Conservation (phyloP, 352 stramenopile genomes). For the Phytopythium oedochilum region DNA sequence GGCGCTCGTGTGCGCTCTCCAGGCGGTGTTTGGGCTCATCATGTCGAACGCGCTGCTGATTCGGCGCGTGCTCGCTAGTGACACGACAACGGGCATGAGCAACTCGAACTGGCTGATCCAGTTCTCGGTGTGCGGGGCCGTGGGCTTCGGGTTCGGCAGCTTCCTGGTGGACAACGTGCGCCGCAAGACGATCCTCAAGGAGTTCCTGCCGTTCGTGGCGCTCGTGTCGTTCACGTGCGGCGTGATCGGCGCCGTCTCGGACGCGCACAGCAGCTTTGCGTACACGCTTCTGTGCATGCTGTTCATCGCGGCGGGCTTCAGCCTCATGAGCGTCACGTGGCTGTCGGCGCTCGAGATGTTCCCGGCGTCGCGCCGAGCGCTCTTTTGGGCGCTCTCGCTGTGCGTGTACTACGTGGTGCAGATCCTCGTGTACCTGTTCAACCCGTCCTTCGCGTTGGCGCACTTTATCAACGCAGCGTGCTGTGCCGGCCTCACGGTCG, state of each 20-base stretch:
- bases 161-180: constrained; percentile 82
- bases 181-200: constrained; percentile 88
- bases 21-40: constrained; percentile 56
- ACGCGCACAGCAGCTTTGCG: constrained; percentile 30
- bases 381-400: constrained; percentile 69
- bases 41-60: constrained; percentile 67
- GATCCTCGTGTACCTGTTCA: constrained; percentile 45
- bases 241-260: constrained; percentile 37
- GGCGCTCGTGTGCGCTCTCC: constrained; percentile 48
- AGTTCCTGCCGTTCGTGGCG: constrained; percentile 74
- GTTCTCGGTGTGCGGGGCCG: constrained; percentile 37
- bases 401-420: constrained; percentile 60
- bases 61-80: constrained; percentile 26
- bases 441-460: constrained; percentile 54
- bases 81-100: constrained; percentile 11
- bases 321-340: constrained; percentile 70
- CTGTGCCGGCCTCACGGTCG: constrained; percentile 38
- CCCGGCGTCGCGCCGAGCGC: constrained; percentile 43
- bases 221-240: constrained; percentile 55
- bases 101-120: constrained; percentile 57
- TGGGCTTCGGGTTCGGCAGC: constrained; percentile 63
- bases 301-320: constrained; percentile 61
- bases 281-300: constrained; percentile 52
- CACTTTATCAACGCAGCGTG: constrained; percentile 49
- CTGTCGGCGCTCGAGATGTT: constrained; percentile 82